phyloP scores from a whole-genome alignment of 805 yeast genomes.

The Torulaspora franciscae region DNA sequence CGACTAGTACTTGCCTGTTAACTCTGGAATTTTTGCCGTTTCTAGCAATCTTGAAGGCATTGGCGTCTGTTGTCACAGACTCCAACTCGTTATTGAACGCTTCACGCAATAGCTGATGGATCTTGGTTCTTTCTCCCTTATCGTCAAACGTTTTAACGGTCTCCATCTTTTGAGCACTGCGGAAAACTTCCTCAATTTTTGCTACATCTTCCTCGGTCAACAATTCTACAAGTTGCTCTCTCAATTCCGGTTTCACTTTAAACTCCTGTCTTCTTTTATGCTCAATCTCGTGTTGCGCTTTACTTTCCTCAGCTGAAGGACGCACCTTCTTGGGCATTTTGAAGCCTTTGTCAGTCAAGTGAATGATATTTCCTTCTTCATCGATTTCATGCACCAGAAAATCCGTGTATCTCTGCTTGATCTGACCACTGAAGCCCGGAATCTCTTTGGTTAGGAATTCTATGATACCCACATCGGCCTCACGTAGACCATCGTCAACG shows the following conservation, averaged over 20 bases:
- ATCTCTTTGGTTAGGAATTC: slow-evolving; percentile 51
- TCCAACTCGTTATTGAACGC: slow-evolving; percentile 74
- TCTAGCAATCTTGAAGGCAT: slow-evolving; percentile 59
- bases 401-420: slow-evolving; percentile 89
- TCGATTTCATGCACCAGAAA: slow-evolving; percentile 89
- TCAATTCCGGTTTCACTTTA: slow-evolving; percentile 44
- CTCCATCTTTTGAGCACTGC: slow-evolving; percentile 52
- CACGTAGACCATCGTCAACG: slow-evolving; percentile 47
- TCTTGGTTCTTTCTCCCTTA: slow-evolving; percentile 66
- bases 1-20: slow-evolving; percentile 37
- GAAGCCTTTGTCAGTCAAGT: slow-evolving; percentile 69
- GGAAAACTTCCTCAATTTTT: slow-evolving; percentile 50
- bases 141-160: slow-evolving; percentile 55
- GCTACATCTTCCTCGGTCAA: slow-evolving; percentile 60
- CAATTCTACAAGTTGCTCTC: slow-evolving; percentile 43
- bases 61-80: slow-evolving; percentile 65
- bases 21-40: slow-evolving; percentile 42
- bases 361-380: slow-evolving; percentile 62
- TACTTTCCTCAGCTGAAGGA: slow-evolving; percentile 40
- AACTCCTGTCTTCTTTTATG: slow-evolving; percentile 35
- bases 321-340: slow-evolving; percentile 47
- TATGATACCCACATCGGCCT: slow-evolving; percentile 83
- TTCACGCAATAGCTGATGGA: slow-evolving; percentile 72
- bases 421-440: slow-evolving; percentile 67
- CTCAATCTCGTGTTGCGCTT: slow-evolving; percentile 33